These are phyloP conservation scores for Colletotrichum sp. DNA, from an alignment of 2,329 filamentous ascomycete species.

Conservation along the genomic window DNA sequence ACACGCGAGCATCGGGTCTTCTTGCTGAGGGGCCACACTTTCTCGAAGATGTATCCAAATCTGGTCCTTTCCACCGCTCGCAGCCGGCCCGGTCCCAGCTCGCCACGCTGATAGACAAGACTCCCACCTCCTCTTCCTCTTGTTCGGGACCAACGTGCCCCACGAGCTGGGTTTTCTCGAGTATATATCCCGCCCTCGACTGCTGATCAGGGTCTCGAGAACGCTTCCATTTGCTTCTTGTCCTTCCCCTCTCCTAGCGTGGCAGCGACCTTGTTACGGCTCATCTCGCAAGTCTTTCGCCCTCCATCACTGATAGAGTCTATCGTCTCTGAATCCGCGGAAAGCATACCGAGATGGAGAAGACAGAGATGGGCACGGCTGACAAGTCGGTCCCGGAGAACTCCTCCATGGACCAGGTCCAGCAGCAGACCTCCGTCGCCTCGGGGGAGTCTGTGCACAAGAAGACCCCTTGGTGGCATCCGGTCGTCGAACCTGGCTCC, in stretches of 20 bases:
- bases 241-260: neutral
- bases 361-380: constrained; percentile 14
- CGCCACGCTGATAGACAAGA: constrained; percentile 20
- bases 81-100: neutral
- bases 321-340: neutral
- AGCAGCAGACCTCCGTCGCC: constrained; percentile 5
- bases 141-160: neutral
- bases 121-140: neutral
- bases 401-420: constrained; percentile 20
- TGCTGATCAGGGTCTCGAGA: neutral
- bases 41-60: neutral
- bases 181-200: constrained; percentile 7
- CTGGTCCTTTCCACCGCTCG: neutral
- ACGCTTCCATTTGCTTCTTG: neutral
- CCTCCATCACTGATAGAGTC: neutral
- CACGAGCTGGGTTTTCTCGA: neutral
- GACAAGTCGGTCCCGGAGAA: constrained; percentile 22
- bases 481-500: constrained; percentile 45
- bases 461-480: constrained; percentile 40
- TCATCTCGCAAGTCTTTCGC: neutral
- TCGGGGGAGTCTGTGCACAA: constrained; percentile 18
- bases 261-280: neutral
- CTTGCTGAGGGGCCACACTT: neutral
- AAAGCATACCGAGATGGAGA: constrained; percentile 9
- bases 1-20: neutral